Evolutionary conservation across 1,284 basidiomycete species (phyloP).

Genomic region (Calocybe gambosa): DNA sequence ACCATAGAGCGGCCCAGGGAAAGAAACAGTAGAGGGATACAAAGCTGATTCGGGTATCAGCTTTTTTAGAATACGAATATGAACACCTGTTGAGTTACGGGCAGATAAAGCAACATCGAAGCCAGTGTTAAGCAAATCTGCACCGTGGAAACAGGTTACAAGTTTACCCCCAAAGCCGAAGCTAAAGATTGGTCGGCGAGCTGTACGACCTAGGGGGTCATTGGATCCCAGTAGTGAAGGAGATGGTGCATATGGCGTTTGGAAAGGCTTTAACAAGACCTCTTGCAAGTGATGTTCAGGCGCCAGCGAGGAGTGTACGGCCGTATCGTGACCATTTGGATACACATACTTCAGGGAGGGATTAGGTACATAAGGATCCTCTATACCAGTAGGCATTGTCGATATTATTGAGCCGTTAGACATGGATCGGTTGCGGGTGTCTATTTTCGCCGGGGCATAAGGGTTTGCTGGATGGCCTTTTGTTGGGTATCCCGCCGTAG

Average conservation of each 20-base stretch:
- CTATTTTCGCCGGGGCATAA: constrained; percentile 16
- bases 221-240: constrained; percentile 76
- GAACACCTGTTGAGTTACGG: constrained; percentile 63
- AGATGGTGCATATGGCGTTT: constrained; percentile 64
- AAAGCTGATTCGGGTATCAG: constrained; percentile 64
- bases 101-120: constrained; percentile 75
- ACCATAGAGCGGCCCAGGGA: constrained; percentile 82
- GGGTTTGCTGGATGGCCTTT: constrained; percentile 18
- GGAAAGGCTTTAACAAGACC: constrained; percentile 35
- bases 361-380: constrained; percentile 38
- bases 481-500: constrained; percentile 22
- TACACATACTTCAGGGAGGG: constrained; percentile 23
- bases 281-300: constrained; percentile 30
- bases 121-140: constrained; percentile 59
- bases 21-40: constrained; percentile 50
- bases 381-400: constrained; percentile 25
- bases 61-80: constrained; percentile 62
- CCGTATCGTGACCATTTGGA: constrained; percentile 14
- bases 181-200: constrained; percentile 72
- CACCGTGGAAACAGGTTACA: constrained; percentile 80
- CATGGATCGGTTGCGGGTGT: constrained; percentile 27
- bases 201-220: constrained; percentile 74
- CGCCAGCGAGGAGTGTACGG: constrained; percentile 5
- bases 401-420: constrained; percentile 48
- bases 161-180: constrained; percentile 90